These are phyloP conservation scores for Pseudocercospora macadamiae DNA, from an alignment of 2,329 filamentous ascomycete genomes.

Conservation along the genomic window DNA sequence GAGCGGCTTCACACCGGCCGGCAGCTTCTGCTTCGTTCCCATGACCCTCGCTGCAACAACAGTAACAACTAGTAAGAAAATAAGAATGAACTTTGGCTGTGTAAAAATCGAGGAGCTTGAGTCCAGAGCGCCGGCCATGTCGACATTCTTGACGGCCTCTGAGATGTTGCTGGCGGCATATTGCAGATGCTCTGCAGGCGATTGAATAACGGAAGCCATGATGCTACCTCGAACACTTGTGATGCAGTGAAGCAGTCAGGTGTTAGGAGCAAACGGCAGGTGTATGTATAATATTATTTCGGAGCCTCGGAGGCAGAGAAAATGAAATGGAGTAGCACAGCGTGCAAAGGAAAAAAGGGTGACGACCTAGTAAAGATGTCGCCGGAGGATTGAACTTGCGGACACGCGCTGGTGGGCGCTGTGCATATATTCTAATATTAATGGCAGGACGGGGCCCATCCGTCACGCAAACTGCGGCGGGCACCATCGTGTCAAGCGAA, in stretches of 20 bases:
- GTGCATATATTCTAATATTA: conserved; percentile 8
- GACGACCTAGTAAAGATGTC: background rate
- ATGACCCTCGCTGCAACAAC: conserved; percentile 19
- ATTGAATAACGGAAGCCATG: conserved; percentile 1
- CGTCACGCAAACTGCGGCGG: background rate
- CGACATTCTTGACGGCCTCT: conserved; percentile 2
- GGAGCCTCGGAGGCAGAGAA: conserved; percentile 2
- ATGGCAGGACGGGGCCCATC: background rate
- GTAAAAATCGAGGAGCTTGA: conserved; percentile 7
- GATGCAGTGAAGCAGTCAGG: conserved; percentile 4
- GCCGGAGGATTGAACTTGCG: background rate
- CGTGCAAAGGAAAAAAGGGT: background rate
- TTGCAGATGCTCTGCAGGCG: conserved; percentile 1
- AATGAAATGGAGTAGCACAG: background rate
- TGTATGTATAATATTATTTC: background rate
- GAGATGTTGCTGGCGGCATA: background rate
- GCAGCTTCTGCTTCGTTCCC: conserved; percentile 27
- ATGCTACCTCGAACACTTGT: background rate
- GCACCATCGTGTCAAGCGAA: background rate
- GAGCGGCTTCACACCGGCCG: conserved; percentile 32
- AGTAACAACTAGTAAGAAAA: conserved; percentile 19
- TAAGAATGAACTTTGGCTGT: conserved; percentile 18
- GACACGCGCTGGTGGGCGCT: background rate
- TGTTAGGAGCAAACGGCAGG: background rate
- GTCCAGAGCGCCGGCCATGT: background rate